Evolutionary conservation across 352 stramenopile species (phyloP), one percentile per base, ranked within the genome.

Genomic region (Plasmopara halstedii): DNA sequence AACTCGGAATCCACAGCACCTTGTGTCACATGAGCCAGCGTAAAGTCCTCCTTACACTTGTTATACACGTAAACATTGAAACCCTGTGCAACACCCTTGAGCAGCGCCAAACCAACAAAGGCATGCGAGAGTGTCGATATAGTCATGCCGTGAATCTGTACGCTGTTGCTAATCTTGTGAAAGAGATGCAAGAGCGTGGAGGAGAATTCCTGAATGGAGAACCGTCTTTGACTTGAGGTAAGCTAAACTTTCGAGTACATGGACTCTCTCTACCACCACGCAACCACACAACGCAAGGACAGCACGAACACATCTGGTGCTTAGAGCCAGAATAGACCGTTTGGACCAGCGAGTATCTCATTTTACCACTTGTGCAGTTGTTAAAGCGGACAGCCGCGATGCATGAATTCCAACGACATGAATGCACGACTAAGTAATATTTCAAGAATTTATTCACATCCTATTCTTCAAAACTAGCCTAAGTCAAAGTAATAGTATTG

Each of bases 31-130:
- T 72, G 60, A 18, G 65, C 56, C n/a, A 87, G 44, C 18, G 64
- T 69, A 42, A 85, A 63, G 32, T 36, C 40, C 40, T 70, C 61
- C 8, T 57, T 37, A 50, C 75, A 87, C 50, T 56, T 60, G 66
- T 87, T 87, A 50, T 51, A 60, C 37, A 87, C 57, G 54, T 78
- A 70, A 51, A 85, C 50, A 35, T 67, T 63, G 53, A 80, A 64
- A 37, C 56, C 67, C 14, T 58, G 37, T 2, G 62, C 49, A 15
- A 55, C 41, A 19, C 42, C 40, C 11, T 54, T 50, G 20, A 77
- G 41, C 42, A 79, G 42, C 47, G 64, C 55, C 7, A 74, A 21
- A 2, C 56, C 50, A 18, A 58, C 31, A 11, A 71, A 38, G 19
- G 57, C 58, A 38, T 45, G 47, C 13, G 64, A 50, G 18, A 78